A percentile compares a stretch with the other conserved stretches of the same genome.
Evolutionary conservation across 139 green algal genomes (phyloP).

Genomic region (Pycnococcus provasolii): DNA sequence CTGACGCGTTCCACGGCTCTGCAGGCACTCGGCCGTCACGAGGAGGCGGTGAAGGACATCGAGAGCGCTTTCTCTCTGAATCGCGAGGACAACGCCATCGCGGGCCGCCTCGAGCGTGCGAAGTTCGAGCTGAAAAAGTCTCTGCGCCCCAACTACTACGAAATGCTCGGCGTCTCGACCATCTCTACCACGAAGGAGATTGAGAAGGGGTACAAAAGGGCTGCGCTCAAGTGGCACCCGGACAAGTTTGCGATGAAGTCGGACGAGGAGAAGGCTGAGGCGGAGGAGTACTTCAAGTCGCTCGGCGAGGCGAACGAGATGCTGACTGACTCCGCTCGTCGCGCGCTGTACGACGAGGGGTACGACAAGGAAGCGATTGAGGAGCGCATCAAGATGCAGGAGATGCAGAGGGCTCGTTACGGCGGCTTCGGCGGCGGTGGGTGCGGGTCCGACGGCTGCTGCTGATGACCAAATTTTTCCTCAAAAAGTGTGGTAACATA

Average conservation of each 20-base stretch:
- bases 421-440: not conserved
- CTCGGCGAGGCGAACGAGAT: not conserved
- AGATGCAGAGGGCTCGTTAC: not conserved
- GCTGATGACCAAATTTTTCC: too few relatives aligned
- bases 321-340: not conserved
- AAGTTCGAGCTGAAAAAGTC: not conserved
- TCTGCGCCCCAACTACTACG: slow-evolving; percentile 2
- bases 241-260: slow-evolving; percentile 10
- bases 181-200: slow-evolving; percentile 13
- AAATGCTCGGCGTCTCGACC: slow-evolving; percentile 5
- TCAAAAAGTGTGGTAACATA: too few relatives aligned
- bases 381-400: not conserved
- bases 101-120: not conserved
- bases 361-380: slow-evolving; percentile 12
- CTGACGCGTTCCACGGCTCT: not conserved
- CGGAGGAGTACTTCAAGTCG: slow-evolving; percentile 23
- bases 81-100: not conserved
- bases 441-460: too few relatives aligned
- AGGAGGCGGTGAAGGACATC: not conserved
- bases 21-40: not conserved
- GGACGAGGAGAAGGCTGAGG: slow-evolving; percentile 10
- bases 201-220: slow-evolving; percentile 23
- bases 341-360: slow-evolving; percentile 10
- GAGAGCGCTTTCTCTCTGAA: not conserved
- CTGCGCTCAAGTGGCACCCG: slow-evolving; percentile 27